Evolutionary conservation across 768 basidiomycete genomes (phyloP), one percentile per base, ranked within the genome.

Genomic region (Pleurotus tuber-regium): DNA sequence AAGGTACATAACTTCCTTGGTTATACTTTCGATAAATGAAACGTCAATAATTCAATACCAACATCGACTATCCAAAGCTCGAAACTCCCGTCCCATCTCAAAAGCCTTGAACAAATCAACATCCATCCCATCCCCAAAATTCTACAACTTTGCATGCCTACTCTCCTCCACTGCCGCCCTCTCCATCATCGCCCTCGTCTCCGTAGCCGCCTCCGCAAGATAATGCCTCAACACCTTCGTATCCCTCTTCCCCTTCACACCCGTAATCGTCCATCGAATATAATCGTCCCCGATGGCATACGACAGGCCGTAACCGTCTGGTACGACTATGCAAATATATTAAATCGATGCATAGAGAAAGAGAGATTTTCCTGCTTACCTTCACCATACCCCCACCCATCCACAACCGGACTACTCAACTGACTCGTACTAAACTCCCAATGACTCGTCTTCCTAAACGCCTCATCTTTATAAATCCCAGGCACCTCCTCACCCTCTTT

Each of bases 311-410:
- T 91, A 96, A 3, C 95, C 96, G 57, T 96, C 92, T 1, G 83
- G 78, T 0, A 97, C 94, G 24, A 98, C 95, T 89, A 54, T 12
- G 35, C 16, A 48, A 49, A 18, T 54, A 52, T n/a, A 52, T 40
- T 26, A 50, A 51, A 21, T 33, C 31, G 18, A 33, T 50, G 8
- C 7, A 43, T 26, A 58, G 18, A 11, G 21, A 53, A 28, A 14
- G 30, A 54, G 29, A 25, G 19, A 52, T 6, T 21, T 19, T 9
- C 10, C 7, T 23, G 67, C 78, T 57, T 53, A 91, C 90, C 90
- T 79, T 96, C 92, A 6, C 94, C 93, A 63, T 98, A 98, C 11
- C 96, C 97, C 96, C 96, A 98, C 18, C 93, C 93, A 59, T 95
- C 91, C 28, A 99, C 73, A 66, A 78, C 94, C 44, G 75, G 76